Base-by-base conservation (phyloP, 2,329 filamentous ascomycete genomes). In the Didymella exigua region DNA sequence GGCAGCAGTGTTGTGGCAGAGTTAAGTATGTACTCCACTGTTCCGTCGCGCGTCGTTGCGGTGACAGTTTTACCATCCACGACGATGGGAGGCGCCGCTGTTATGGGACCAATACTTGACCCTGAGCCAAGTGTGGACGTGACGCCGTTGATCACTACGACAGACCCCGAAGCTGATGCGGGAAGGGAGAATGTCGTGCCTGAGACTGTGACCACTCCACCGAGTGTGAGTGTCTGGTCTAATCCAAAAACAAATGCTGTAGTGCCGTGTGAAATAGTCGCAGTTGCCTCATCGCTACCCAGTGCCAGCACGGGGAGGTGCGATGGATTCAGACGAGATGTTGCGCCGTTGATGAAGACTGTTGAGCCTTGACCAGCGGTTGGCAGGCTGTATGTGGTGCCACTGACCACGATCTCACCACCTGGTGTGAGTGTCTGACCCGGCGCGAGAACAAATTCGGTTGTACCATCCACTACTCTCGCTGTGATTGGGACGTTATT, bases 121-220 rank as follows among this genome's bases (percentile, higher is more conserved):
- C 34, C 34, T 1, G 46, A 26, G 7, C 23, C 14, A 5, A 73
- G 31, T 7, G 68, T 72, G 5, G 64, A 68, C 14, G 63, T 66
- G 1, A 61, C 57, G 26, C 69, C 70, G 34, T 69, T 68, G 46
- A 73, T 56, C 13, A 72, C 60, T 4, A 73, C 31, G 1, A 70
- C 60, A 19, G 58, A 55, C 1, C 67, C 70, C 4, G 67, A 66
- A 18, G 55, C 68, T 2, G 60, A 58, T 8, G 54, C 48, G 4
- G 66, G 67, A 49, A 73, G 60, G 10, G 60, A 67, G 33, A 63
- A 61, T 1, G 68, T 70, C 4, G 68, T 73, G 13, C 69, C 70
- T 2, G 64, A 67, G 16, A 73, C 27, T 3, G 62, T 69, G 23
- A 73, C 16, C 0, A 58, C 54, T 16, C 60, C 66, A 34, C 70